Percentiles rank a stretch among this genome's conserved stretches.
These are phyloP conservation scores for Prosopis cineraria DNA, from an alignment of 306 rosid genomes.

Conservation along the genomic window DNA sequence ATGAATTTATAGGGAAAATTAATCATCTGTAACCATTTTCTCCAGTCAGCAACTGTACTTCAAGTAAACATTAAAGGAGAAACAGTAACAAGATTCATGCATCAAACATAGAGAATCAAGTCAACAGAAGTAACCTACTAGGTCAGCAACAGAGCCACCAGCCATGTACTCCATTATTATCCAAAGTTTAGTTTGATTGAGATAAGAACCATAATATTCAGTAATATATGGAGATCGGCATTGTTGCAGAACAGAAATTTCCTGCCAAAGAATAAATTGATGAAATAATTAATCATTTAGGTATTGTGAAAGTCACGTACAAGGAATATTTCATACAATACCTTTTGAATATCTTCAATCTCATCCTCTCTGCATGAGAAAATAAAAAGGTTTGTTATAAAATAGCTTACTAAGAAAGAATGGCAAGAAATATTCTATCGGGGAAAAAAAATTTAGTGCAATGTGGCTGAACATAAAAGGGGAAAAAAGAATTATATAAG, in stretches of 20 bases:
- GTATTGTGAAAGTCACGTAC: conserved; percentile 24
- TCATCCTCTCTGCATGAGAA: conserved; percentile 87
- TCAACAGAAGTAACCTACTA: conserved; percentile 74
- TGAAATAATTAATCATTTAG: conserved; percentile 34
- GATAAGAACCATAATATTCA: conserved; percentile 94
- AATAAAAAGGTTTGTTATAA: conserved; percentile 36
- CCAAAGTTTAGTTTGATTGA: conserved; percentile 96
- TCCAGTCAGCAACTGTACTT: neutral
- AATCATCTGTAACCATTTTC: conserved; percentile 8
- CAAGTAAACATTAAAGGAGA: neutral
- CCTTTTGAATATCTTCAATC: conserved; percentile 98
- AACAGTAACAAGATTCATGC: conserved; percentile 32
- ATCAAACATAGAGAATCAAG: conserved; percentile 42
- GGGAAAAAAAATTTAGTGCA: conserved; percentile 21
- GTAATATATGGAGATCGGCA: conserved; percentile 96
- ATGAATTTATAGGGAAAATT: neutral
- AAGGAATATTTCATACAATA: conserved; percentile 41
- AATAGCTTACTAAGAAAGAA: conserved; percentile 23
- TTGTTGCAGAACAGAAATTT: conserved; percentile 96
- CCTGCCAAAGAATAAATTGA: conserved; percentile 72
- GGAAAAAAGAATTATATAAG: conserved; percentile 13
- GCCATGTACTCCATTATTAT: conserved; percentile 99
- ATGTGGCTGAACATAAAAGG: neutral
- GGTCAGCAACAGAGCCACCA: conserved; percentile 99
- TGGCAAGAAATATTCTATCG: neutral